Base-by-base conservation (phyloP, 2,329 filamentous ascomycete species). In the Cladorrhinum sp. region DNA sequence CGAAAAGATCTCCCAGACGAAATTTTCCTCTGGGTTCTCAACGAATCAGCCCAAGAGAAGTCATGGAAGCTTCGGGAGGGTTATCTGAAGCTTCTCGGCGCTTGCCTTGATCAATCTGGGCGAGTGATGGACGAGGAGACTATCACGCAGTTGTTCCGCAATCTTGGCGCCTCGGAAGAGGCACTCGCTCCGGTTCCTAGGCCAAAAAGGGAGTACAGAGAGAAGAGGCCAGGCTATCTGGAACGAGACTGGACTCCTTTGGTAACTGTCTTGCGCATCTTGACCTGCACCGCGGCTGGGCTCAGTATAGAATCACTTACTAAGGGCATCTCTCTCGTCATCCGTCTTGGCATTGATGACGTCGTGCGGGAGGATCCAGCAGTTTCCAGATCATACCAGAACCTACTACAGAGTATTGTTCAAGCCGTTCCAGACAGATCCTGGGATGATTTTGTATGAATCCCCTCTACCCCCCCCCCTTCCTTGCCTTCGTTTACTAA, bases 1-100 rank as follows among this genome's bases (percentile, higher is more conserved):
- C 76, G 75, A 41, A 71, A 73, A 12, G 64, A 70, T 2, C 70
- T 92, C 12, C 85, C 89, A 0, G 84, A 90, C 62, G 81, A 88
- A 58, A 69, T 92, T 1, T 79, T 91, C 54, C 67, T 81, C 16
- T 93, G 90, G 89, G 76, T 91, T 2, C 69, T 89, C 5, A 75
- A 83, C 54, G 81, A 87, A 74, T 75, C 87, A 22, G 83, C 81
- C 58, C 70, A 76, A 1, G 85, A 90, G 66, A 73, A 76, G 45
- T 81, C 81, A 29, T 75, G 79, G 48, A 78, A 83, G 50, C 71
- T 91, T 48, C 80, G 85, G 54, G 72, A 79, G 58, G 83, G 87
- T 61, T 92, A 91, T 70, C 76, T 80, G 58, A 79, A 80, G 50
- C 72, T 91, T 3, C 74, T 83, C 56, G 74, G 77, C 32, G 69